These are phyloP conservation scores for Penicillium cosmopolitanum DNA, from an alignment of 495 filamentous ascomycete genomes.

Conservation along the genomic window DNA sequence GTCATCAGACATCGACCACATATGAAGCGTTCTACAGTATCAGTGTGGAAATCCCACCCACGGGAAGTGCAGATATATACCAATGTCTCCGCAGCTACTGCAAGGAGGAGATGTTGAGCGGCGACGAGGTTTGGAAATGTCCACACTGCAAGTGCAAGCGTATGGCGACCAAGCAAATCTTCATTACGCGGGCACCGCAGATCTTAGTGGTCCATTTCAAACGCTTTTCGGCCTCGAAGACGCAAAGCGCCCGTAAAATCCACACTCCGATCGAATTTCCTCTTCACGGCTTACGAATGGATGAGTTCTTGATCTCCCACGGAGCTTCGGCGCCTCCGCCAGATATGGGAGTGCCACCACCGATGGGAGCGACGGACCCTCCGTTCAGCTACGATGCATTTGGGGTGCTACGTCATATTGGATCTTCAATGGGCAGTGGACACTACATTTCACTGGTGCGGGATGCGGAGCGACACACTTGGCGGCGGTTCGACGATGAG, in stretches of 20 bases:
- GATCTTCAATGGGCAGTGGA: conserved; percentile 63
- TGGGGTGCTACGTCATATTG: conserved; percentile 70
- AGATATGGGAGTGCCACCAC: conserved; percentile 25
- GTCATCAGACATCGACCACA: conserved; percentile 68
- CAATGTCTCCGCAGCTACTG: conserved; percentile 72
- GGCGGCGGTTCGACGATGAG: conserved; percentile 70
- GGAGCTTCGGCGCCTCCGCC: conserved; percentile 35
- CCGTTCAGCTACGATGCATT: conserved; percentile 76
- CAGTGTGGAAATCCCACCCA: conserved; percentile 65
- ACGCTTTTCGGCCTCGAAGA: conserved; percentile 65
- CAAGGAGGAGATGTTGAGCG: conserved; percentile 65
- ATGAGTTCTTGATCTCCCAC: conserved; percentile 54
- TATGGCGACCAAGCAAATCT: conserved; percentile 73
- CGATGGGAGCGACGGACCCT: conserved; percentile 52
- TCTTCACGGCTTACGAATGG: conserved; percentile 64
- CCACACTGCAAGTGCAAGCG: conserved; percentile 68
- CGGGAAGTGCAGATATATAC: conserved; percentile 55
- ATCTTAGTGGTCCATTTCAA: conserved; percentile 78
- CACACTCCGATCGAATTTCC: conserved; percentile 72
- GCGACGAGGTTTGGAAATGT: conserved; percentile 74
- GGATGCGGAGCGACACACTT: conserved; percentile 61
- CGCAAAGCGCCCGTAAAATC: conserved; percentile 63
- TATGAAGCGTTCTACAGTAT: conserved; percentile 74
- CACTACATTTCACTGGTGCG: conserved; percentile 72
- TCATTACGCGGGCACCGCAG: conserved; percentile 71